Percentiles rank a stretch among this genome's conserved stretches.
Evolutionary conservation across 305 asterid genomes (phyloP).

Genomic region (Rubia peregrina): DNA sequence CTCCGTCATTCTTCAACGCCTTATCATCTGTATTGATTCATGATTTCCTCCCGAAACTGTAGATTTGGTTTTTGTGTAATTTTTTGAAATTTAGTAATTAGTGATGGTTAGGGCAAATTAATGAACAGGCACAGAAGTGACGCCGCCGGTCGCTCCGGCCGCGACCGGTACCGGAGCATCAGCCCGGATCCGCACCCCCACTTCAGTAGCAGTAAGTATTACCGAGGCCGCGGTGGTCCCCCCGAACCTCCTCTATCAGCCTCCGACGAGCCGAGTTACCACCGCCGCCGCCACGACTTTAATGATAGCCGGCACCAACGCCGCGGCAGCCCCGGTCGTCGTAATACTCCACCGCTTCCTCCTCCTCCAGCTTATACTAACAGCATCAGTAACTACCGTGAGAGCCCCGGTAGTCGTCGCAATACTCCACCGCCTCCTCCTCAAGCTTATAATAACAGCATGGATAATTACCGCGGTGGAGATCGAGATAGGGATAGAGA

Average conservation of each 20-base stretch:
- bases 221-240: slow-evolving; percentile 26
- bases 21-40: neutral
- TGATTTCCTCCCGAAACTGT: neutral
- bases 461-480: slow-evolving; percentile 20
- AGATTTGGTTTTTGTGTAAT: neutral
- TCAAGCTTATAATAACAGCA: neutral
- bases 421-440: slow-evolving; percentile 1
- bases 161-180: neutral
- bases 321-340: slow-evolving; percentile 33
- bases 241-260: neutral
- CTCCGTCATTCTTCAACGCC: too few relatives aligned
- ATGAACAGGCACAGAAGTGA: neutral
- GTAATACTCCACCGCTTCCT: slow-evolving; percentile 7
- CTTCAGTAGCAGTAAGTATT: neutral
- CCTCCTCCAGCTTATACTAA: neutral
- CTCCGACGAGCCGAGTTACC: slow-evolving; percentile 21
- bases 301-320: slow-evolving; percentile 14
- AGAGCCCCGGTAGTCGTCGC: slow-evolving; percentile 30
- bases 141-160: neutral
- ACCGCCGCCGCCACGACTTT: slow-evolving; percentile 21
- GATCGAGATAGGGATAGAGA: slow-evolving; percentile 22
- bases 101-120: neutral
- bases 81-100: neutral
- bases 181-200: neutral
- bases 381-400: slow-evolving; percentile 19